These are phyloP conservation scores for Cryoendolithus antarcticus DNA, from an alignment of 2,329 filamentous ascomycete genomes.

Conservation along the genomic window DNA sequence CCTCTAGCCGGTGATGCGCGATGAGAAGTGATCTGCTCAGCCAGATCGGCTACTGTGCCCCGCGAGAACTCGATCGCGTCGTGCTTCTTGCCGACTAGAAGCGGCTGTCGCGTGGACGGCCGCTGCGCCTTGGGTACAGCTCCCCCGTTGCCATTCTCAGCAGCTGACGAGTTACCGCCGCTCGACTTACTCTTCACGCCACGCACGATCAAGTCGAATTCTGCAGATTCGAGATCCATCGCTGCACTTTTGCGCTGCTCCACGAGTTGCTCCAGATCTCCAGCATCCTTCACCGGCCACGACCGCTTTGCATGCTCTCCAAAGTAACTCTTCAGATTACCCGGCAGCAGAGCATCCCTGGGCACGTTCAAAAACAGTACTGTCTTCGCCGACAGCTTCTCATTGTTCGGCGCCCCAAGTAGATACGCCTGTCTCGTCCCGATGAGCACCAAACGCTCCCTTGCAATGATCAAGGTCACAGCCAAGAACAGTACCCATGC, in stretches of 20 bases:
- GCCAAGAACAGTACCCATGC: slow-evolving; percentile 30
- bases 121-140: slow-evolving; percentile 23
- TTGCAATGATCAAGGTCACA: slow-evolving; percentile 31
- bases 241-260: slow-evolving; percentile 32
- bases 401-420: slow-evolving; percentile 30
- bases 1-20: slow-evolving; percentile 28
- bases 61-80: slow-evolving; percentile 85
- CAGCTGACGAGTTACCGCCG: neutral
- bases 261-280: slow-evolving; percentile 32
- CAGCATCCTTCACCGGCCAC: slow-evolving; percentile 36
- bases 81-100: slow-evolving; percentile 67
- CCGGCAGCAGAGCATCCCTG: slow-evolving; percentile 15
- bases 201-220: slow-evolving; percentile 31
- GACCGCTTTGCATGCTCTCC: slow-evolving; percentile 25
- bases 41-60: slow-evolving; percentile 57
- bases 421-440: slow-evolving; percentile 38
- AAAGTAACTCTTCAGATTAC: slow-evolving; percentile 22
- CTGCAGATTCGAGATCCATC: slow-evolving; percentile 31
- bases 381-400: slow-evolving; percentile 34
- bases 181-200: slow-evolving; percentile 15
- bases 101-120: slow-evolving; percentile 59
- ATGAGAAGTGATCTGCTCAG: slow-evolving; percentile 56
- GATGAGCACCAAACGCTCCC: slow-evolving; percentile 36
- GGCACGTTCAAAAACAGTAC: slow-evolving; percentile 38
- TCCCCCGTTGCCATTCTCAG: slow-evolving; percentile 1